phyloP scores from a whole-genome alignment of 129 eudicot species.

The Solidago caesia region DNA sequence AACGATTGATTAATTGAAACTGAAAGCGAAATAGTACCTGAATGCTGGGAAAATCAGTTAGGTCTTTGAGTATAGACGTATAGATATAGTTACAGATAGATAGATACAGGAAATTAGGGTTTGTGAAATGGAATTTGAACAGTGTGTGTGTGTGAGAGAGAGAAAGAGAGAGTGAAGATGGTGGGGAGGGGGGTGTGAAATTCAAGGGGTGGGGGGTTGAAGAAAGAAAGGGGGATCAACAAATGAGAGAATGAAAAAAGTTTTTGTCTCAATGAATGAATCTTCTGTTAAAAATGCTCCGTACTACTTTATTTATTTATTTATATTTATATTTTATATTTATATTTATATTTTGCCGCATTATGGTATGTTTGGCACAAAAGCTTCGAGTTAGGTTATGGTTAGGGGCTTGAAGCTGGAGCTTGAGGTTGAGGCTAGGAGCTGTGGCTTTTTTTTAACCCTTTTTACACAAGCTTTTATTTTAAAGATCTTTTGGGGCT shows the following conservation, averaged over 20 bases:
- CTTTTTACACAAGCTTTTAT: too few relatives aligned
- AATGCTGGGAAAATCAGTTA: slow-evolving; percentile 3
- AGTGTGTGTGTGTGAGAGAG: slow-evolving; percentile 6
- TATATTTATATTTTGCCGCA: too few relatives aligned
- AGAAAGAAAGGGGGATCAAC: slow-evolving; percentile 32
- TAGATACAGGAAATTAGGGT: slow-evolving; percentile 20
- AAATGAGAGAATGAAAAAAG: slow-evolving; percentile 24
- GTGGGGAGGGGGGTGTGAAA: slow-evolving; percentile 22
- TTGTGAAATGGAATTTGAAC: slow-evolving; percentile 20
- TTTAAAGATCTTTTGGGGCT: too few relatives aligned
- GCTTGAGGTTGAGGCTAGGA: too few relatives aligned
- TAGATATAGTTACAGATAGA: not conserved
- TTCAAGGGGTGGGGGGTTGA: not conserved
- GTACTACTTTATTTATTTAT: too few relatives aligned
- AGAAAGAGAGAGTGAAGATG: not conserved
- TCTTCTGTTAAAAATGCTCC: too few relatives aligned
- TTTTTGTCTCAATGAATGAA: too few relatives aligned
- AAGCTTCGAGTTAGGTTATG: too few relatives aligned
- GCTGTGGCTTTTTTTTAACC: too few relatives aligned
- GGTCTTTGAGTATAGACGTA: not conserved
- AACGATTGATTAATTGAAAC: slow-evolving; percentile 17
- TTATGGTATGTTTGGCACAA: too few relatives aligned
- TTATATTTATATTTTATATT: too few relatives aligned
- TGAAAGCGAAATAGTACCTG: slow-evolving; percentile 33
- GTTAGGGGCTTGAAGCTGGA: too few relatives aligned